Conservation (phyloP, 768 basidiomycete genomes). For the Phylloporus rhodoxanthus region DNA sequence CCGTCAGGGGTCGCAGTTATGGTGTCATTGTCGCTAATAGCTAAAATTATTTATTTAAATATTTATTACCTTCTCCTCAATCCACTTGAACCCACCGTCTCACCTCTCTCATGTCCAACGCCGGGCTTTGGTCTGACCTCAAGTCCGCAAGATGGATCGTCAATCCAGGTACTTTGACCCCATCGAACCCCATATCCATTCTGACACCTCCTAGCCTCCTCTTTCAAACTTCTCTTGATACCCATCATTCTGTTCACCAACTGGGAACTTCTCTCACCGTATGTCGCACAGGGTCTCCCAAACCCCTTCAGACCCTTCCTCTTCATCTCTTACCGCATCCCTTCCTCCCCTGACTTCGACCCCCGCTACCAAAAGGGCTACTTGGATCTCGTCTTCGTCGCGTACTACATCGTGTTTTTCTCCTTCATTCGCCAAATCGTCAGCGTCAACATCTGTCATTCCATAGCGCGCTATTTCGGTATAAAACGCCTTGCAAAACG, state of each 20-base stretch:
- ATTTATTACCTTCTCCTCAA: too few relatives aligned
- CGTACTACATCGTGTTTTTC: constrained; percentile 82
- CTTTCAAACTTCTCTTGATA: constrained; percentile 60
- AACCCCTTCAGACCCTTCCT: constrained; percentile 77
- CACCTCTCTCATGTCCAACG: constrained; percentile 8
- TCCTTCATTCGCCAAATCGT: constrained; percentile 79
- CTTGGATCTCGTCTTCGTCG: constrained; percentile 72
- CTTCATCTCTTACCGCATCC: constrained; percentile 61
- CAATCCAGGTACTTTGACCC: constrained; percentile 47
- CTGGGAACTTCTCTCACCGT: constrained; percentile 53
- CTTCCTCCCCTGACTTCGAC: constrained; percentile 46
- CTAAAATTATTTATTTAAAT: background rate
- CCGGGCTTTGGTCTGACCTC: constrained; percentile 44
- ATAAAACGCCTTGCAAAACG: constrained; percentile 63
- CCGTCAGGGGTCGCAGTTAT: too few relatives aligned
- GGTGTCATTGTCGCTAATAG: too few relatives aligned
- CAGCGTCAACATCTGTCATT: constrained; percentile 57
- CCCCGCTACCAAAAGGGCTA: constrained; percentile 68
- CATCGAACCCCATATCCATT: background rate
- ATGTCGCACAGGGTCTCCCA: constrained; percentile 39
- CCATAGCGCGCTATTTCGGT: constrained; percentile 65
- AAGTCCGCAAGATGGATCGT: constrained; percentile 62
- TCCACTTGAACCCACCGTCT: too few relatives aligned
- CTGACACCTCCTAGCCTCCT: constrained; percentile 39
- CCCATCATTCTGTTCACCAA: constrained; percentile 58